Conservation (phyloP, 208 protist genomes). For the Leishmania major region DNA sequence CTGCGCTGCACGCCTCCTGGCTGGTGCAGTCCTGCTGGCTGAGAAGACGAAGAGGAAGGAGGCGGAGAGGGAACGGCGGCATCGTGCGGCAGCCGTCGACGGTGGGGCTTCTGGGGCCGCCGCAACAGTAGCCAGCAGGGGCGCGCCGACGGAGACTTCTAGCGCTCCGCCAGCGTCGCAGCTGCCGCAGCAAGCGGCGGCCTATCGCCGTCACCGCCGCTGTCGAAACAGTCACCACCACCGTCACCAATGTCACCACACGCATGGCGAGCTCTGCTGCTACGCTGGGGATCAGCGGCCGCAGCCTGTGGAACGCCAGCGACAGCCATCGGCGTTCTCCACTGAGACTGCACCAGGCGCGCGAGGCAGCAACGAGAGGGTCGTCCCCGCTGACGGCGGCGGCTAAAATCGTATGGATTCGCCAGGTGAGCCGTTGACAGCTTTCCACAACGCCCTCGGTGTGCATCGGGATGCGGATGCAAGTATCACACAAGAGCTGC, state of each 20-base stretch:
- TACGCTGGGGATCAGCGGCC: neutral
- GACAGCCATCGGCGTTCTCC: neutral
- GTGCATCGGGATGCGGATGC: neutral
- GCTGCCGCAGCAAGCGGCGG: neutral
- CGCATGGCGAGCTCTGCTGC: neutral
- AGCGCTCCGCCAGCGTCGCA: neutral
- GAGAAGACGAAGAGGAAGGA: slow-evolving; percentile 18
- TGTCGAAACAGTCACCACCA: neutral
- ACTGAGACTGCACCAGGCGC: neutral
- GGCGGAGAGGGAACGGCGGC: slow-evolving; percentile 5
- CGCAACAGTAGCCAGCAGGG: neutral
- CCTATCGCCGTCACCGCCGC: neutral
- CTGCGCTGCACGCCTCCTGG: slow-evolving; percentile 32
- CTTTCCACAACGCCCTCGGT: neutral
- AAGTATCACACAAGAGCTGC: too few species aligned
- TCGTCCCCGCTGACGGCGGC: neutral
- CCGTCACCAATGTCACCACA: neutral
- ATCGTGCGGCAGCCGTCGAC: neutral
- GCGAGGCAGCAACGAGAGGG: neutral
- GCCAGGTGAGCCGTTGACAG: neutral
- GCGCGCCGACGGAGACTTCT: neutral
- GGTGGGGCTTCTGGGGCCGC: neutral
- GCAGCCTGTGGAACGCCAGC: neutral
- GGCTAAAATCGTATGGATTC: neutral
- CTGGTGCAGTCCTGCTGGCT: slow-evolving; percentile 33